A percentile compares a stretch with the other conserved stretches of the same genome.
Evolutionary conservation across 257 asterid genomes (phyloP).

Genomic region (Lavandula angustifolia): DNA sequence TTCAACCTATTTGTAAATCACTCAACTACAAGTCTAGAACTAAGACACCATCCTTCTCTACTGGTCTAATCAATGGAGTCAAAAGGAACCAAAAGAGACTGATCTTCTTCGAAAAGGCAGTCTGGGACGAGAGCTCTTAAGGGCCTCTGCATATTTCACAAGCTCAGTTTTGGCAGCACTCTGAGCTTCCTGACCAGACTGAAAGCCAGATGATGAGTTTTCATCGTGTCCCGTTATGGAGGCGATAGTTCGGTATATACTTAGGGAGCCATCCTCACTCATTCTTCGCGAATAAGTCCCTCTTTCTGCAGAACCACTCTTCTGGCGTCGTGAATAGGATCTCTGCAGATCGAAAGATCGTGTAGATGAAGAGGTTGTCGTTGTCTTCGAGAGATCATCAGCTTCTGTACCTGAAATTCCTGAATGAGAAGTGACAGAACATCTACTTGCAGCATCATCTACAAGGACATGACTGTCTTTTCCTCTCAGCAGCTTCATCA

Average conservation of each 20-base stretch:
- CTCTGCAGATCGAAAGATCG: slow-evolving; percentile 54
- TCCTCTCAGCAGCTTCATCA: slow-evolving; percentile 59
- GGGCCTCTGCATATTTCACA: slow-evolving; percentile 75
- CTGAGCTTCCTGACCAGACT: slow-evolving; percentile 42
- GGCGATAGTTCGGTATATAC: slow-evolving; percentile 42
- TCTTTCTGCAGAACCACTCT: slow-evolving; percentile 37
- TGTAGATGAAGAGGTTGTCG: slow-evolving; percentile 50
- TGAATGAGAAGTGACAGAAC: slow-evolving; percentile 38
- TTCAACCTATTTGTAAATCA: neutral
- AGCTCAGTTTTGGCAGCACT: slow-evolving; percentile 52
- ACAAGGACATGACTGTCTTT: slow-evolving; percentile 42
- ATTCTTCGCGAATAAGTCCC: slow-evolving; percentile 36
- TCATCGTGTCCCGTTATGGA: slow-evolving; percentile 33
- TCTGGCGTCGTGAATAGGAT: slow-evolving; percentile 42
- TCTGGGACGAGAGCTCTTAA: slow-evolving; percentile 51
- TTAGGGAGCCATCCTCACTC: slow-evolving; percentile 48
- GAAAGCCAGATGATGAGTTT: slow-evolving; percentile 23
- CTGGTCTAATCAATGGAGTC: slow-evolving; percentile 19
- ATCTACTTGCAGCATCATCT: slow-evolving; percentile 38
- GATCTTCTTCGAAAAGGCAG: slow-evolving; percentile 47
- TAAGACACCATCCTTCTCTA: neutral
- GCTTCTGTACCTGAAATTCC: slow-evolving; percentile 27
- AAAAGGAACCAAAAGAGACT: slow-evolving; percentile 55
- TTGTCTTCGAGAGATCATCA: slow-evolving; percentile 35
- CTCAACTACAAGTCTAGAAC: neutral